Evolutionary conservation across 192 early-diverging fungal species (phyloP), one percentile per base, ranked within the genome.

Genomic region (Coemansia sp.): DNA sequence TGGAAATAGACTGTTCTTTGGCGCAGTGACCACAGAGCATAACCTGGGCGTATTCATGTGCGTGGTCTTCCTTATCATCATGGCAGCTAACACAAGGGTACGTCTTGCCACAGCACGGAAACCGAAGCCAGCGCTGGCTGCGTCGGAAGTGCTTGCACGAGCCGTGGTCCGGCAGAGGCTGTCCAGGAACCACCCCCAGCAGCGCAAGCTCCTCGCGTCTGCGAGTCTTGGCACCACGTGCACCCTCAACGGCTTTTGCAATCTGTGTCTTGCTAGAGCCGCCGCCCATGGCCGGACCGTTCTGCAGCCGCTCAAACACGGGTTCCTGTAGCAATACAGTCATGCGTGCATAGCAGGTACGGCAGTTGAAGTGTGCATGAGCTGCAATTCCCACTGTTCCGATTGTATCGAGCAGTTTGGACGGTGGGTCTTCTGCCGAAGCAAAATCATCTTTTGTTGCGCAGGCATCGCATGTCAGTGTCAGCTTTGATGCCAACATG

Each of bases 41-140:
- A n/a, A 87, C 71, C 55, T 84, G 91, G 0, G 93, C 94, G 72
- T 83, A 85, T 61, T 85, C 84, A 52, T 84, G 76, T 52, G 83
- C 80, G 64, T 95, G 94, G 33, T 80, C 85, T 58, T 93, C 89
- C 46, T 83, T 76, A 2, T 86, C 85, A 57, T 94, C 92, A 55
- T 97, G 95, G 71, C 95, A 97, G 2, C 83, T 57, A 72, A 93
- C 93, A 63, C 95, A 97, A 0, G 93, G 85, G 66, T 86, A 93
- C 11, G 92, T 74, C 70, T 88, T 92, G 58, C 85, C 86, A 67
- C 95, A 97, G 84, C 95, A 97, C 0, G 93, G 89, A 72, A 97
- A 97, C 20, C 95, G 86, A 78, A 97, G 92, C 93, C 93, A 97
- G 22, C 95, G 84, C 46, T 88, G 88, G 21, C 91, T 93, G 72